A percentile compares a stretch with the other conserved stretches of the same genome.
Conservation (phyloP, 495 filamentous ascomycete genomes). For the Lasiosphaeriaceae sp. region DNA sequence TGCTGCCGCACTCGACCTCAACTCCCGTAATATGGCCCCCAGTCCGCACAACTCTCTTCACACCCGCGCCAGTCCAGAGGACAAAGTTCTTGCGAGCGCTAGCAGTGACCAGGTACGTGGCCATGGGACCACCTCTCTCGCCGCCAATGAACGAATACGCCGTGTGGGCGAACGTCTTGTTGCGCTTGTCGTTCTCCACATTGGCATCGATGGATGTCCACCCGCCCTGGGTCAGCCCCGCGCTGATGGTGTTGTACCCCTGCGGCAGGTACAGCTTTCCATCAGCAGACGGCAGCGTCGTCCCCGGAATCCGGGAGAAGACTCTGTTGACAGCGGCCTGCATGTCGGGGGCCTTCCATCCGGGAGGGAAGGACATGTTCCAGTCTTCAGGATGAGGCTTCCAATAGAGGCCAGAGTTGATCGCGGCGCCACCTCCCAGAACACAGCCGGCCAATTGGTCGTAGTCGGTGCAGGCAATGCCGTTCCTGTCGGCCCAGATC, state of each 20-base stretch:
- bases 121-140: conserved; percentile 63
- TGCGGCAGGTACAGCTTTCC: conserved; percentile 61
- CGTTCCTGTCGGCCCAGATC: conserved; percentile 55
- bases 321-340: conserved; percentile 52
- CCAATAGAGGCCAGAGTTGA: conserved; percentile 58
- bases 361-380: conserved; percentile 63
- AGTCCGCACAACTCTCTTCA: conserved; percentile 57
- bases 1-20: conserved; percentile 56
- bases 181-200: conserved; percentile 53
- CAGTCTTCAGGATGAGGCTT: conserved; percentile 51
- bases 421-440: conserved; percentile 65
- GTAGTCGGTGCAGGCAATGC: conserved; percentile 60
- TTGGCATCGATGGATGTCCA: conserved; percentile 60
- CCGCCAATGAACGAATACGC: conserved; percentile 60
- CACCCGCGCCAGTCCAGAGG: conserved; percentile 55
- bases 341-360: conserved; percentile 65
- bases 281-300: conserved; percentile 58
- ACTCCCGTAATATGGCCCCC: conserved; percentile 59
- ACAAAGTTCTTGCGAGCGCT: conserved; percentile 57
- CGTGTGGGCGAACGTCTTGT: conserved; percentile 56
- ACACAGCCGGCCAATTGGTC: conserved; percentile 67
- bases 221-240: conserved; percentile 50
- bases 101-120: conserved; percentile 65
- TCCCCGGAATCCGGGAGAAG: conserved; percentile 62
- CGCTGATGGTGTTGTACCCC: conserved; percentile 53